Evolutionary conservation across 2,329 filamentous ascomycete species (phyloP).

Genomic region (Beauveria caledonica): DNA sequence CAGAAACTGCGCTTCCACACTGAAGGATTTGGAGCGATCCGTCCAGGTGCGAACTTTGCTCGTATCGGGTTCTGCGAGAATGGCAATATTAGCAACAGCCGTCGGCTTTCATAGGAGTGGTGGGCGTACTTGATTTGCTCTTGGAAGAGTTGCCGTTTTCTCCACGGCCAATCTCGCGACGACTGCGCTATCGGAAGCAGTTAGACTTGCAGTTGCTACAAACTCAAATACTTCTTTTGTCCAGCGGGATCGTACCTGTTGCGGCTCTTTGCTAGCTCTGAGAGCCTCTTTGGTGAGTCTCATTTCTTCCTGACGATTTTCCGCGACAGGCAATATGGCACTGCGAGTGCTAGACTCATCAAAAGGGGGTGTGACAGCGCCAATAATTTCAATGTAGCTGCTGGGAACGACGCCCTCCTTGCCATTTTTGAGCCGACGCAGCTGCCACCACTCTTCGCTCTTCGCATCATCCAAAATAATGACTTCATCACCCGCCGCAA

Average conservation of each 20-base stretch:
- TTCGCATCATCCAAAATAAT: constrained; percentile 80
- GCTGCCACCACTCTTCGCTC: constrained; percentile 98
- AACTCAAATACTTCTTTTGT: constrained; percentile 29
- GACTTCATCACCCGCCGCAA: constrained; percentile 83
- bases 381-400: constrained; percentile 88
- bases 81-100: constrained; percentile 4
- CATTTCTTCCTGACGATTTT: constrained; percentile 72
- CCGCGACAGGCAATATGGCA: constrained; percentile 61
- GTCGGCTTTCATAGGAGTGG: background rate
- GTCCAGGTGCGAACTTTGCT: constrained; percentile 87
- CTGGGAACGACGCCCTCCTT: constrained; percentile 94
- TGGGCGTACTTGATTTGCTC: constrained; percentile 62
- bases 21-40: constrained; percentile 91
- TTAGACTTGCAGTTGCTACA: constrained; percentile 47
- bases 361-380: constrained; percentile 47
- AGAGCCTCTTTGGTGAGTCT: constrained; percentile 73
- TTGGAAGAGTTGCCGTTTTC: constrained; percentile 45
- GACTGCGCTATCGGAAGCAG: constrained; percentile 60
- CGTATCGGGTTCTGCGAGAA: constrained; percentile 63
- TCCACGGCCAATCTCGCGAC: constrained; percentile 57
- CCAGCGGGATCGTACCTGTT: constrained; percentile 62
- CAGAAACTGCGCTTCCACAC: constrained; percentile 93
- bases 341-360: constrained; percentile 42
- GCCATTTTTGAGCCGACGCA: constrained; percentile 80
- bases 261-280: constrained; percentile 49